phyloP scores from a whole-genome alignment of 2,329 filamentous ascomycete genomes.

The Talaromyces sp. region DNA sequence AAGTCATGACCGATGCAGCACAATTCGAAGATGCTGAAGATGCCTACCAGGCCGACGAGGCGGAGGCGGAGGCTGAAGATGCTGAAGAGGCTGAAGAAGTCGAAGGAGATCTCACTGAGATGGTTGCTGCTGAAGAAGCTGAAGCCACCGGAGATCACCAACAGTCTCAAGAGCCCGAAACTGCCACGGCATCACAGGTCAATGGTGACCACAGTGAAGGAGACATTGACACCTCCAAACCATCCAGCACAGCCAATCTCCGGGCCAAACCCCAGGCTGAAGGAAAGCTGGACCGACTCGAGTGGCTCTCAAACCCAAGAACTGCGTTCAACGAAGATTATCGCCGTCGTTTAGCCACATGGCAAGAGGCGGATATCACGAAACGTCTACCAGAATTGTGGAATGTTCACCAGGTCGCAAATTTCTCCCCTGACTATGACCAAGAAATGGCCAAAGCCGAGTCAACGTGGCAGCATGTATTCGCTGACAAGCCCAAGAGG shows the following conservation, averaged over 20 bases:
- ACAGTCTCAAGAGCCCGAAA: constrained; percentile 20
- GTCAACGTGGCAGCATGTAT: constrained; percentile 35
- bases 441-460: constrained; percentile 34
- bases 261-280: background rate
- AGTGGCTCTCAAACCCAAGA: constrained; percentile 26
- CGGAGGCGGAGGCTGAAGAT: constrained; percentile 17
- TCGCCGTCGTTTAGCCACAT: constrained; percentile 17
- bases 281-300: constrained; percentile 3
- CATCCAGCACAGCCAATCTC: background rate
- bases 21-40: constrained; percentile 18
- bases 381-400: constrained; percentile 38
- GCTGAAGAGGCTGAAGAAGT: constrained; percentile 20
- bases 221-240: background rate
- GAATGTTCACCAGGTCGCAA: constrained; percentile 40
- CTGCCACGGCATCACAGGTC: constrained; percentile 7
- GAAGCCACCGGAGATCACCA: constrained; percentile 16
- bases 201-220: constrained; percentile 10
- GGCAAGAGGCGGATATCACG: constrained; percentile 29
- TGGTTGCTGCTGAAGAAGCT: constrained; percentile 2
- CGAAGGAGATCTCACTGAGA: background rate
- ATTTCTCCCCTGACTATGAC: constrained; percentile 39
- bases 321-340: constrained; percentile 21
- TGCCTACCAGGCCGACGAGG: constrained; percentile 5
- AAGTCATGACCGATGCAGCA: constrained; percentile 6
- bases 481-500: constrained; percentile 37